Conservation (phyloP, 1,284 basidiomycete species). For the Puccinia triticina region DNA sequence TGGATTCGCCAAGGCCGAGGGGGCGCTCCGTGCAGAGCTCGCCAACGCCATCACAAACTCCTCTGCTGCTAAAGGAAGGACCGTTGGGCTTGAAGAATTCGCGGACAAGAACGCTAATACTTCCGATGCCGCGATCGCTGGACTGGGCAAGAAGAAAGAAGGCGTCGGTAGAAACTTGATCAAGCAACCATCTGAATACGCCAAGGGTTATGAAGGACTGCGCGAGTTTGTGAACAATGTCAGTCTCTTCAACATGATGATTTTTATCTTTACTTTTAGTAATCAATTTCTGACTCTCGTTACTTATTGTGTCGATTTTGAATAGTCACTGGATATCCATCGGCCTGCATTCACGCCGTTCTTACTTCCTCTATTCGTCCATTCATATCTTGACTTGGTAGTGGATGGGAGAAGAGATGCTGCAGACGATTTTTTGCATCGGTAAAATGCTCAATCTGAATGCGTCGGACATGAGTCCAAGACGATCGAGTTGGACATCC, state of each 20-base stretch:
- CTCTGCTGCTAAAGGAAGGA: slow-evolving; percentile 55
- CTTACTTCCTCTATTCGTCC: slow-evolving; percentile 92
- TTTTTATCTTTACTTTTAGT: slow-evolving; percentile 33
- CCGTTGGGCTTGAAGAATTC: slow-evolving; percentile 60
- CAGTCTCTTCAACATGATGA: slow-evolving; percentile 58
- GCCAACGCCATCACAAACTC: slow-evolving; percentile 59
- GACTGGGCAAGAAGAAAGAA: slow-evolving; percentile 42
- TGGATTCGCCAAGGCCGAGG: slow-evolving; percentile 77
- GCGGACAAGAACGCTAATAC: slow-evolving; percentile 55
- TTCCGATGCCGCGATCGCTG: slow-evolving; percentile 23
- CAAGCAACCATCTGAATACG: slow-evolving; percentile 52
- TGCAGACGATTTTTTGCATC: slow-evolving; percentile 65
- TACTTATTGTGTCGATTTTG: not conserved
- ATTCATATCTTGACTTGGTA: slow-evolving; percentile 94
- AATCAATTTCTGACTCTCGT: not conserved
- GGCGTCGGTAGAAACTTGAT: slow-evolving; percentile 46
- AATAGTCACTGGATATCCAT: slow-evolving; percentile 58
- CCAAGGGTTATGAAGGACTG: slow-evolving; percentile 53
- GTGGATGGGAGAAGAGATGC: slow-evolving; percentile 86
- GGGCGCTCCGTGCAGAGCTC: slow-evolving; percentile 72
- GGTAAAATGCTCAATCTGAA: slow-evolving; percentile 39
- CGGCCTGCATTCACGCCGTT: slow-evolving; percentile 86
- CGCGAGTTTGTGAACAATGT: slow-evolving; percentile 54
- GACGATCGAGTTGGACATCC: not conserved
- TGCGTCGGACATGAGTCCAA: not conserved